Evolutionary conservation across 495 filamentous ascomycete genomes (phyloP), one percentile per base, ranked within the genome.

Genomic region (Letharia columbiana): DNA sequence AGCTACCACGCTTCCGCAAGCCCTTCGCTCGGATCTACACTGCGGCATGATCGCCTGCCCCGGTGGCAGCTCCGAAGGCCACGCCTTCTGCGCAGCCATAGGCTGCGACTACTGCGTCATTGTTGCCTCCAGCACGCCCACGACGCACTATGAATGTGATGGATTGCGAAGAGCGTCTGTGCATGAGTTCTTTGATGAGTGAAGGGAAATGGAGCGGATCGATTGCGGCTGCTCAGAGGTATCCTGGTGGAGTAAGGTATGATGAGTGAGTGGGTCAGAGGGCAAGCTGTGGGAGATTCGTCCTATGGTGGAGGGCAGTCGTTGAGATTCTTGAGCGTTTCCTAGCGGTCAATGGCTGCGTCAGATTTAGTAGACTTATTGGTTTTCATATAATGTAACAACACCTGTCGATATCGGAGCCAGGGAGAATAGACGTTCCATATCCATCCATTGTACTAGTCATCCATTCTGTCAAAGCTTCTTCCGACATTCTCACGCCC

Each of bases 21-120:
- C 20, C 33, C 42, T 78, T 78, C 80, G 72, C 77, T 75, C 71
- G 71, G 64, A 66, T 68, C 69, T 66, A 73, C 77, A 73, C 75
- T 71, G 74, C 80, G 80, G 80, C 75, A 73, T 75, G 77, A 75
- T 82, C 73, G 78, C 79, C 77, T 65, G 37, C 60, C 62, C 58
- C 60, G 61, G 20, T 35, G 52, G 20, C 45, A 28, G 18, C 49
- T 49, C 49, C 52, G 44, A 15, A 1, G 62, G 62, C 9, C 66
- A 68, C 45, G 52, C 50, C 9, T 65, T 47, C 39, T 68, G 66
- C 57, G 50, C 47, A 37, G 4, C 7, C 0, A 39, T 64, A 4
- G 66, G 66, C 5, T 68, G 66, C 20, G 66, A 68, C 8, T 68
- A 45, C 45, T 68, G 66, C 45, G 31, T 63, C 5, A n/a, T 65